phyloP scores from a whole-genome alignment of 2,329 filamentous ascomycete species.

The Aspergillus awamori region DNA sequence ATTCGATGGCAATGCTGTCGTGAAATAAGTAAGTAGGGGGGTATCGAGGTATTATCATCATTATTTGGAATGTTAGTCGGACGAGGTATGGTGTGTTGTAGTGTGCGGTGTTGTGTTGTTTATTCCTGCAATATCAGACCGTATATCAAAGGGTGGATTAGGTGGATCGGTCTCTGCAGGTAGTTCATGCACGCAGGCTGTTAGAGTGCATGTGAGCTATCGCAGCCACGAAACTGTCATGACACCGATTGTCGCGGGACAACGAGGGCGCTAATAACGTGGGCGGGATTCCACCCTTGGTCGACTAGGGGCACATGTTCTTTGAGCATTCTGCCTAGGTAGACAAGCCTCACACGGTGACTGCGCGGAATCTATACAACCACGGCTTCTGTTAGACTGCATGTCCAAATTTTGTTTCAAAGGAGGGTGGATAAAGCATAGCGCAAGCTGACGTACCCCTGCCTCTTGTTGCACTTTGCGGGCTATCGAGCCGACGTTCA shows the following conservation, averaged over 20 bases:
- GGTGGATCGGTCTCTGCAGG: not conserved
- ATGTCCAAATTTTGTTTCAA: not conserved
- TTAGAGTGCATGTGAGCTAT: not conserved
- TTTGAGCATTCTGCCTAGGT: constrained; percentile 78
- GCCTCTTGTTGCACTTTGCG: constrained; percentile 66
- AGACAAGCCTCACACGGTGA: constrained; percentile 70
- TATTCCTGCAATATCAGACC: not conserved
- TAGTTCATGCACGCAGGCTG: not conserved
- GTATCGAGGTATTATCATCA: not conserved
- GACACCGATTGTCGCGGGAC: constrained; percentile 38
- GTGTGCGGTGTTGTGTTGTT: not conserved
- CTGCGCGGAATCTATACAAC: constrained; percentile 56
- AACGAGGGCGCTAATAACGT: constrained; percentile 77
- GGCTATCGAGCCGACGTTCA: constrained; percentile 67
- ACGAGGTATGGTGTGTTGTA: too few species aligned
- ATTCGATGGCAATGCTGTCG: too few species aligned
- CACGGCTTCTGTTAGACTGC: constrained; percentile 3
- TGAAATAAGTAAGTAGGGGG: not conserved
- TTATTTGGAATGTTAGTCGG: too few species aligned
- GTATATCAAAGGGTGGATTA: not conserved
- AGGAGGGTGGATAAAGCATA: constrained; percentile 1
- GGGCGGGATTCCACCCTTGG: constrained; percentile 75
- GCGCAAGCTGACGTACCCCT: constrained; percentile 55
- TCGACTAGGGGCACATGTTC: constrained; percentile 65
- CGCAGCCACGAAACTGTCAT: constrained; percentile 5